These are phyloP conservation scores for Penicillium sp. DNA, from an alignment of 2,329 filamentous ascomycete species.

Conservation along the genomic window DNA sequence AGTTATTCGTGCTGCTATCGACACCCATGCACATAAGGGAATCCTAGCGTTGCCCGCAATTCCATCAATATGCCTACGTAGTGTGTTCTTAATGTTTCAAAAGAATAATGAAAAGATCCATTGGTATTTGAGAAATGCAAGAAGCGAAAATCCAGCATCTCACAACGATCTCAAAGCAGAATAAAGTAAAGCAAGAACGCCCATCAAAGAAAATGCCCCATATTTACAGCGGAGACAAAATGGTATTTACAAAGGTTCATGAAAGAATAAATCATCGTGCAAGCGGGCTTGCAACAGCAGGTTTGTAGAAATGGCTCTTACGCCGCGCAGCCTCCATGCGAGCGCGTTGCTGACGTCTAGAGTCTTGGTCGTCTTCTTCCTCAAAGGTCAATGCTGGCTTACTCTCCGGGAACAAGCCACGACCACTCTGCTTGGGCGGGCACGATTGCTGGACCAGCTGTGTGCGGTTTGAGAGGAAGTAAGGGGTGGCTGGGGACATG, in stretches of 20 bases:
- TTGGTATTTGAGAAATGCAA: too few species aligned
- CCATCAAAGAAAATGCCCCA: constrained; percentile 8
- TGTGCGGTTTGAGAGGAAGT: constrained; percentile 45
- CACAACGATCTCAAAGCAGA: not conserved
- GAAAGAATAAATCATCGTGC: constrained; percentile 43
- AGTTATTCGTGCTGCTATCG: too few species aligned
- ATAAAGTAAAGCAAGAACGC: not conserved
- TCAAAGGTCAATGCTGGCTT: constrained; percentile 7
- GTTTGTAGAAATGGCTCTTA: constrained; percentile 77
- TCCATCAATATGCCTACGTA: too few species aligned
- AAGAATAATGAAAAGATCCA: too few species aligned
- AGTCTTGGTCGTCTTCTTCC: constrained; percentile 30
- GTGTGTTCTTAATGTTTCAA: too few species aligned
- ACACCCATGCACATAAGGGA: too few species aligned
- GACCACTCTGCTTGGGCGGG: constrained; percentile 53
- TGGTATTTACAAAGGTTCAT: constrained; percentile 9
- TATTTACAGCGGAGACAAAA: constrained; percentile 20
- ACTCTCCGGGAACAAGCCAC: constrained; percentile 40
- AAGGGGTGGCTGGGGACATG: constrained; percentile 49
- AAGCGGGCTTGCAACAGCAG: constrained; percentile 72
- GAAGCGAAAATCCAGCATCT: not conserved
- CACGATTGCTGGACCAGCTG: constrained; percentile 54
- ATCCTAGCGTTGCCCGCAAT: too few species aligned
- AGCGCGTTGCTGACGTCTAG: constrained; percentile 52
- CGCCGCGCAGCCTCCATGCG: constrained; percentile 70